phyloP scores from a whole-genome alignment of 2,329 filamentous ascomycete species.

The Fusarium concolor region DNA sequence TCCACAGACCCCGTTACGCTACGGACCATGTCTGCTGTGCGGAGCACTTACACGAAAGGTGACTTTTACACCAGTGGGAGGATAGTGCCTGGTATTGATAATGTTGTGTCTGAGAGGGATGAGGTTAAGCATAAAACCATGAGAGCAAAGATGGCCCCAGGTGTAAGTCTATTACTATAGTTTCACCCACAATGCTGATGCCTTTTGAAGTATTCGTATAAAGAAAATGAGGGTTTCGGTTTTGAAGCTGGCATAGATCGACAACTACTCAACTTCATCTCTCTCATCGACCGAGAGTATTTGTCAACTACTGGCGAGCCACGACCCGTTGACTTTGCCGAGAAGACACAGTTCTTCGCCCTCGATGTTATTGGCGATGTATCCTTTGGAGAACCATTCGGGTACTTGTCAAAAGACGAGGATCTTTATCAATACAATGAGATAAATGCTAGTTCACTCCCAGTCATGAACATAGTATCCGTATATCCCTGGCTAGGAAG shows the following conservation, averaged over 20 bases:
- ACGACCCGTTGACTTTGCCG: constrained; percentile 60
- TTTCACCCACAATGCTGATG: neutral
- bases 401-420: constrained; percentile 61
- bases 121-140: constrained; percentile 59
- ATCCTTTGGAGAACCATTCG: constrained; percentile 64
- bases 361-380: constrained; percentile 66
- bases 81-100: constrained; percentile 65
- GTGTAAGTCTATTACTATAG: constrained; percentile 47
- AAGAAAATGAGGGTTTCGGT: constrained; percentile 58
- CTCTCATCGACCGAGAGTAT: constrained; percentile 62
- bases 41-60: constrained; percentile 53
- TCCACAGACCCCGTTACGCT: constrained; percentile 55
- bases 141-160: constrained; percentile 58
- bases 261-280: constrained; percentile 55
- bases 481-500: constrained; percentile 53
- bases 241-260: constrained; percentile 57
- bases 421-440: constrained; percentile 61
- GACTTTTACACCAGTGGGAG: constrained; percentile 62
- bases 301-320: constrained; percentile 51
- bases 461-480: constrained; percentile 53
- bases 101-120: constrained; percentile 63
- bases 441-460: constrained; percentile 56
- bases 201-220: constrained; percentile 60
- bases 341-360: constrained; percentile 64
- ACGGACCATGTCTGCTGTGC: constrained; percentile 52